Evolutionary conservation across 2,329 filamentous ascomycete genomes (phyloP), one percentile per base, ranked within the genome.

Genomic region (Phyllosticta citribraziliensis): DNA sequence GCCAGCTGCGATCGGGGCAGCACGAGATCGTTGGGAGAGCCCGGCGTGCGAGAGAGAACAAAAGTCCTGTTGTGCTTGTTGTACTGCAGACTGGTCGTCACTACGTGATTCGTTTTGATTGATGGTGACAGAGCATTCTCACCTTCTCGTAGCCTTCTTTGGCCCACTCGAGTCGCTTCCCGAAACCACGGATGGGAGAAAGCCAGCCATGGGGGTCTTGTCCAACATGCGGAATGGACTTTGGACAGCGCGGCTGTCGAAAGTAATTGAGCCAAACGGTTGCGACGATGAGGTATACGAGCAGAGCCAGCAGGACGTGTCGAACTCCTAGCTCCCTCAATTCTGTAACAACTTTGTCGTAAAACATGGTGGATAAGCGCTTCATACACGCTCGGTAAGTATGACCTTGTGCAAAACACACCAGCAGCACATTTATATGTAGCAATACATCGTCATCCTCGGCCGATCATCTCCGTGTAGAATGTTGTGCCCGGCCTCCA

Each of bases 1-100:
- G 59, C 52, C 58, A 75, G 66, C 52, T 74, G 69, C 3, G 68
- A 69, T 6, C 57, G 63, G 11, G 75, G 74, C 5, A 77, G 62
- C 4, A 76, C 64, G 40, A 75, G 60, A 63, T 72, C 70, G 2
- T 68, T 63, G 17, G 56, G 33, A 56, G 65, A 63, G 14, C 69
- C 68, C 1, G 70, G 65, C 12, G 65, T 66, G 17, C 64, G 56
- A 19, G 69, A 69, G 5, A 71, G 63, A 22, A 72, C 65, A 60
- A 70, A 72, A 19, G 66, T 55, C n/a, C 66, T 64, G 55, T 64
- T 63, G 0, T 66, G 53, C 30, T 70, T 69, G 63, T 62, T 66
- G 63, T 71, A 70, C 62, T 64, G 62, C 57, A 40, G 24, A 12
- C 6, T 6, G 17, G 17, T n/a, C 1, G 17, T 47, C 40, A 47